Conservation (phyloP, 192 early-diverging fungal genomes). For the Phycomyces blakesleeanus region DNA sequence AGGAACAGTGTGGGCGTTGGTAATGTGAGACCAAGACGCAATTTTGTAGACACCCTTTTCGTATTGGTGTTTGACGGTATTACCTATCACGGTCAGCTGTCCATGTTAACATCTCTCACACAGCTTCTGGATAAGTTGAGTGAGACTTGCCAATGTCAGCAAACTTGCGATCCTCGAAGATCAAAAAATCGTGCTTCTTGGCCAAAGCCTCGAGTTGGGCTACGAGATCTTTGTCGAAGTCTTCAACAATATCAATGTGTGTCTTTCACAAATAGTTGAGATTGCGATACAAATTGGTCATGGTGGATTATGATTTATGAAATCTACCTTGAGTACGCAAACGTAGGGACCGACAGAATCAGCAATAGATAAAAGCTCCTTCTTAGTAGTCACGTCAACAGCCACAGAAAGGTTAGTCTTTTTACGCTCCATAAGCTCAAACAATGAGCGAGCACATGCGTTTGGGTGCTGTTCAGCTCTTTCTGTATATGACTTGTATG, state of each 20-base stretch:
- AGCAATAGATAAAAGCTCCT: conserved; percentile 82
- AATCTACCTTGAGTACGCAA: conserved; percentile 82
- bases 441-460: conserved; percentile 68
- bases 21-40: conserved; percentile 93
- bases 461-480: conserved; percentile 69
- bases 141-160: conserved; percentile 81
- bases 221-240: conserved; percentile 89
- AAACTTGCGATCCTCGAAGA: conserved; percentile 99
- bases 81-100: conserved; percentile 45
- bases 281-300: background rate
- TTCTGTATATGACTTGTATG: conserved; percentile 55
- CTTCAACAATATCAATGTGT: conserved; percentile 89
- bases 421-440: conserved; percentile 85
- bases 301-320: background rate
- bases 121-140: no score
- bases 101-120: no score
- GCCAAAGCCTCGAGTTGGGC: conserved; percentile 68
- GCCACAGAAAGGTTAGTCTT: conserved; percentile 87
- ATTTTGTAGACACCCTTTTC: conserved; percentile 87
- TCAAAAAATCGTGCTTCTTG: conserved; percentile 88
- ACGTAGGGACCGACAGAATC: conserved; percentile 91
- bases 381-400: conserved; percentile 86
- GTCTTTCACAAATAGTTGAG: conserved; percentile 52
- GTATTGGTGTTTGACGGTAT: conserved; percentile 97
- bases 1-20: conserved; percentile 91